These are phyloP conservation scores for Kwoniella mangroviensis DNA, from an alignment of 768 basidiomycete genomes.

Conservation along the genomic window DNA sequence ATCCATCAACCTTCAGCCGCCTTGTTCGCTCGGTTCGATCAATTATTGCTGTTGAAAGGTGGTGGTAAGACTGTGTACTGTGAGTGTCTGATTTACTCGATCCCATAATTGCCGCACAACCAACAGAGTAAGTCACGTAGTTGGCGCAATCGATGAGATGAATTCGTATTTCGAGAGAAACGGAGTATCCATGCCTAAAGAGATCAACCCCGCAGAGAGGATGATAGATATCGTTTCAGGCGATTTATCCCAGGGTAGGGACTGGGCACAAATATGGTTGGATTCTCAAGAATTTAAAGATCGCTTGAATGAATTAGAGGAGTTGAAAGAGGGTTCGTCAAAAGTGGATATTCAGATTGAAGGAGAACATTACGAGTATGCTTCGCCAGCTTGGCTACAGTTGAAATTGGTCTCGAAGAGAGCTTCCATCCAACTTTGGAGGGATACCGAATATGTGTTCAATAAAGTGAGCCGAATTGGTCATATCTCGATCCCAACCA, in stretches of 20 bases:
- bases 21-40: constrained; percentile 78
- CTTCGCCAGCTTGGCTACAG: constrained; percentile 72
- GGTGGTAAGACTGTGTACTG: constrained; percentile 66
- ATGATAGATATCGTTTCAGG: constrained; percentile 66
- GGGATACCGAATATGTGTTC: constrained; percentile 58
- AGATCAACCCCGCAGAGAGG: constrained; percentile 76
- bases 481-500: background rate
- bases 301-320: constrained; percentile 60
- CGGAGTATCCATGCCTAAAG: constrained; percentile 65
- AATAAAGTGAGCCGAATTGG: constrained; percentile 46
- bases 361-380: constrained; percentile 45
- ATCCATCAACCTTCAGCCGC: constrained; percentile 65
- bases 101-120: background rate
- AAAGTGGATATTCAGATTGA: constrained; percentile 53
- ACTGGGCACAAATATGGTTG: constrained; percentile 82
- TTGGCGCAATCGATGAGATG: constrained; percentile 41
- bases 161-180: constrained; percentile 69
- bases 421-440: constrained; percentile 64
- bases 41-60: constrained; percentile 71
- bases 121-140: background rate
- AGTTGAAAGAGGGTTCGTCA: constrained; percentile 61
- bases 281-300: constrained; percentile 65
- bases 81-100: constrained; percentile 9
- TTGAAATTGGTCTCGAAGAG: constrained; percentile 47
- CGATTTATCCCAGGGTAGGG: constrained; percentile 68